Evolutionary conservation across 129 eudicot genomes (phyloP), one percentile per base, ranked within the genome.

Genomic region (Pulicaria dysenterica): DNA sequence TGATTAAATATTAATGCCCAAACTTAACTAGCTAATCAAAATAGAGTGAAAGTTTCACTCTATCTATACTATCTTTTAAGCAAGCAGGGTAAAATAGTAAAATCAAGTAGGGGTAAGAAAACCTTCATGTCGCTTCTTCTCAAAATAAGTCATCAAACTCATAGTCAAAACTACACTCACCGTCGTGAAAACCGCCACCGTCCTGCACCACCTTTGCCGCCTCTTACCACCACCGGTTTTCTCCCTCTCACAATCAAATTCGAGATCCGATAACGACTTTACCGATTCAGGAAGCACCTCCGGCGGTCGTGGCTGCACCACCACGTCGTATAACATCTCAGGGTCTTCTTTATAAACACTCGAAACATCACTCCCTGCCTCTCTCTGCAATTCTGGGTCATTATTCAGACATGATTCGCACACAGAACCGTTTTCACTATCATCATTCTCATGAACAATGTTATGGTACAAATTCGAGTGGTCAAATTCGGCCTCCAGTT

Each of bases 41-140:
- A 24, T 24, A 24, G 31, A 24, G 31, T 24, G 31, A 24, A 24
- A 24, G 2, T 24, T 24, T 24, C 31, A 24, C 31, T 24, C 31
- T 24, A 24, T 54, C 59, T 11, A 54, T 15, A 15, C 5, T 2
- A 24, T 24, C 60, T 16, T 55, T 6, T 8, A 6, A 10, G 7
- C 8, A 53, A 13, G 5, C 4, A n/a, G 24, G 38, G 8, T 8
- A 6, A 15, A 19, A 17, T 12, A 51, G 5, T 16, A 42, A 17
- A 24, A 36, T 68, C 63, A 72, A 58, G 76, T 72, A 58, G 76
- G 76, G 10, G 43, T 58, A 58, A 72, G 37, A 72, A 58, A 34
- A 57, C 67, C 58, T 31, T 45, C 67, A 57, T 36, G 37, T 44
- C 37, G 43, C 62, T 58, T 31, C 7, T 17, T 43, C 46, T 45